A percentile compares a stretch with the other conserved stretches of the same genome.
These are phyloP conservation scores for Quercus bicolor DNA, from an alignment of 306 rosid species.

Conservation along the genomic window DNA sequence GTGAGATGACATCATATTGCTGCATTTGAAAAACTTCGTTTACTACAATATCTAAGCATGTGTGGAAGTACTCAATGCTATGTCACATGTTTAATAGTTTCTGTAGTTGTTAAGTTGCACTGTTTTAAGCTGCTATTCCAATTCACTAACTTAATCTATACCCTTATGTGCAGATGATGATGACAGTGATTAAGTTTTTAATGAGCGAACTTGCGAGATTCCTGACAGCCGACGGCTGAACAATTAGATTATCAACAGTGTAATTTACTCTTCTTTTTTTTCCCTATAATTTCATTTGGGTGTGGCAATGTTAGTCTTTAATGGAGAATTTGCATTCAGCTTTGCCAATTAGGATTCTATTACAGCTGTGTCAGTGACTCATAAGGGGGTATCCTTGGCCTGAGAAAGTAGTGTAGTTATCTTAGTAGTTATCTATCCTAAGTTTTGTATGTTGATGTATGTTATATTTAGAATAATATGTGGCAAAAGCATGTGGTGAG, in stretches of 20 bases:
- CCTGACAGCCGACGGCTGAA: constrained; percentile 10
- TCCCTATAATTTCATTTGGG: background rate
- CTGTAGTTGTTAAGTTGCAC: background rate
- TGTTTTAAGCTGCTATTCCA: background rate
- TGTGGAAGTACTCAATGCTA: background rate
- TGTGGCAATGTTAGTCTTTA: constrained; percentile 1
- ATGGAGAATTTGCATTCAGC: background rate
- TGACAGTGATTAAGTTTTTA: constrained; percentile 51
- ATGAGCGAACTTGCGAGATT: constrained; percentile 3
- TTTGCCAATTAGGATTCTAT: background rate
- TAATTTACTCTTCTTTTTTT: background rate
- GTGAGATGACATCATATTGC: background rate
- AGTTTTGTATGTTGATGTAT: background rate
- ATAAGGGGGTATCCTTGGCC: background rate
- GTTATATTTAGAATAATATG: background rate
- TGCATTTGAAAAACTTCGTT: background rate
- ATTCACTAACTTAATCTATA: background rate
- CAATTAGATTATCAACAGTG: constrained; percentile 25
- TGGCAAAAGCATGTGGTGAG: background rate
- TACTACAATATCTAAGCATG: background rate
- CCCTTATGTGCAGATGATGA: constrained; percentile 51
- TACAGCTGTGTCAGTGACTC: background rate
- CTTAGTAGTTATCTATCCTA: background rate
- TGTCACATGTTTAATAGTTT: background rate
- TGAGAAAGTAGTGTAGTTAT: background rate